Conservation (phyloP, 1,139 yeast genomes). For the Diutina rugosa region DNA sequence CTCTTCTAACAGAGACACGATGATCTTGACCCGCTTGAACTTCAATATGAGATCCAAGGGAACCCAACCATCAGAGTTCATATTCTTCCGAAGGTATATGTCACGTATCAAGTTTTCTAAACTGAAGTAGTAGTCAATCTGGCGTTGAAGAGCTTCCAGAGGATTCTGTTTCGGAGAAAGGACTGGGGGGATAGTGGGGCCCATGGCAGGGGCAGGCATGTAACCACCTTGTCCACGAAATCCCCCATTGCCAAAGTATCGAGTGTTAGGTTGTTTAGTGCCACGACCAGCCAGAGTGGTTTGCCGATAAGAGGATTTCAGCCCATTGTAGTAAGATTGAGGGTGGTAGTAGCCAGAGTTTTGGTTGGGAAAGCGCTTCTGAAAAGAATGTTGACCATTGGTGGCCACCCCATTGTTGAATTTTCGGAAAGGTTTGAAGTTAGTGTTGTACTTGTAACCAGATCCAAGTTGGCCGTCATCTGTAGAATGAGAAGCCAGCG, state of each 20-base stretch:
- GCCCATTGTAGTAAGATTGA: neutral
- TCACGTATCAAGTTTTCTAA: slow-evolving; percentile 80
- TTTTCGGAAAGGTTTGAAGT: neutral
- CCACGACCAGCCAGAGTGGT: neutral
- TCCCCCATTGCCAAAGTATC: neutral
- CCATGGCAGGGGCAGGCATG: neutral
- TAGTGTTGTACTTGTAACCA: neutral
- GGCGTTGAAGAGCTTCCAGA: slow-evolving; percentile 14
- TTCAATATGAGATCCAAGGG: slow-evolving; percentile 48
- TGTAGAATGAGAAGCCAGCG: neutral
- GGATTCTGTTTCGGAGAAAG: neutral
- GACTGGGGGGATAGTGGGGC: neutral
- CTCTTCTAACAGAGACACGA: slow-evolving; percentile 28
- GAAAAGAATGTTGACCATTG: neutral
- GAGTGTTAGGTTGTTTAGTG: neutral
- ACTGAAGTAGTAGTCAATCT: slow-evolving; percentile 82
- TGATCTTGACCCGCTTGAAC: slow-evolving; percentile 62
- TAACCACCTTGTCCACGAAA: neutral
- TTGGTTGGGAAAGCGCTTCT: neutral
- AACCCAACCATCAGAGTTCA: slow-evolving; percentile 67
- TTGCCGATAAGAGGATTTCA: neutral
- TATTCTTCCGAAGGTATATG: slow-evolving; percentile 61
- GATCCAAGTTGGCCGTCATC: neutral
- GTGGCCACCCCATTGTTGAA: neutral
- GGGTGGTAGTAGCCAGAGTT: slow-evolving; percentile 1